Conservation (phyloP, 2,329 filamentous ascomycete species). For the Beauveria caledonica region DNA sequence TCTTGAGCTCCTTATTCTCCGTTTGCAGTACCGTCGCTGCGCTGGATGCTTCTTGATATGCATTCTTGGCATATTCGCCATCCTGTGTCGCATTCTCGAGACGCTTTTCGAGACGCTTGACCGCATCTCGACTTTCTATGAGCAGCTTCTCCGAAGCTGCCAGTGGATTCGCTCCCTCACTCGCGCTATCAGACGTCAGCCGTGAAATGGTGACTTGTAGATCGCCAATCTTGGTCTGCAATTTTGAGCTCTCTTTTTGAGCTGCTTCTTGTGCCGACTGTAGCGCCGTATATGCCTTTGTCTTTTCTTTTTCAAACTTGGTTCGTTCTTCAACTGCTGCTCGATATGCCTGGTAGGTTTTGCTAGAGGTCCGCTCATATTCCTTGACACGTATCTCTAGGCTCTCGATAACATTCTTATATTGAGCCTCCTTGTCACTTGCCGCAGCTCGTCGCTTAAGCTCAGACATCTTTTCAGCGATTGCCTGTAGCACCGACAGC, state of each 20-base stretch:
- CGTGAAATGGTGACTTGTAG: constrained; percentile 27
- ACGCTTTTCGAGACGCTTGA: constrained; percentile 33
- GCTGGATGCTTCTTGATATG: constrained; percentile 52
- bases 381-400: constrained; percentile 39
- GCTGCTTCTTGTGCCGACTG: constrained; percentile 20
- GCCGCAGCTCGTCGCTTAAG: constrained; percentile 20
- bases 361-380: constrained; percentile 34
- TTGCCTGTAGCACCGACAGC: constrained; percentile 27
- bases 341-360: constrained; percentile 39
- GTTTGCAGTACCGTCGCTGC: constrained; percentile 34
- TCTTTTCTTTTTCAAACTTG: constrained; percentile 37
- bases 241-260: constrained; percentile 29
- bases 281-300: constrained; percentile 28
- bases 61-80: constrained; percentile 46
- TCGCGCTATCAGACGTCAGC: constrained; percentile 20
- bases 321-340: constrained; percentile 43
- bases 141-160: constrained; percentile 25
- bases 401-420: constrained; percentile 33
- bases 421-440: constrained; percentile 25
- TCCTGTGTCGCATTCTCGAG: constrained; percentile 37
- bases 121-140: constrained; percentile 29
- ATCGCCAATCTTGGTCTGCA: constrained; percentile 27
- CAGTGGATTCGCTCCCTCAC: constrained; percentile 18
- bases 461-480: constrained; percentile 29
- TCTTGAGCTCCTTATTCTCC: constrained; percentile 39